phyloP scores from a whole-genome alignment of 805 yeast genomes.

The Ogataea allantospora region DNA sequence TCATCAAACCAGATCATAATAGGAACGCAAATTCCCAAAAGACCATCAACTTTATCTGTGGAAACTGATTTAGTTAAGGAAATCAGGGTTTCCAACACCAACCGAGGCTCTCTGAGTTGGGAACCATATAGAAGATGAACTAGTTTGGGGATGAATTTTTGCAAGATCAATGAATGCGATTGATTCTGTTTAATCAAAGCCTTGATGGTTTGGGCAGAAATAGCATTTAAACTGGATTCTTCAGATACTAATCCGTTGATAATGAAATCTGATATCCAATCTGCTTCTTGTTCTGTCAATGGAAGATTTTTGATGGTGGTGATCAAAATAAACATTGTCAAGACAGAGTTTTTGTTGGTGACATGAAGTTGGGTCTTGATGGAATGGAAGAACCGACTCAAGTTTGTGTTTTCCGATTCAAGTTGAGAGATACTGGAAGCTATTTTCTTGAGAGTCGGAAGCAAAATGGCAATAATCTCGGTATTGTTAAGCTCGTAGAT shows the following conservation, averaged over 20 bases:
- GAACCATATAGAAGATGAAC: constrained; percentile 28
- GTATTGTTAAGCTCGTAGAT: constrained; percentile 46
- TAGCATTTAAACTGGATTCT: constrained; percentile 33
- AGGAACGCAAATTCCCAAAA: constrained; percentile 32
- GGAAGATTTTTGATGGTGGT: constrained; percentile 38
- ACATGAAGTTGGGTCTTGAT: constrained; percentile 32
- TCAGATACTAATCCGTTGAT: constrained; percentile 35
- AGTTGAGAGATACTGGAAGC: constrained; percentile 31
- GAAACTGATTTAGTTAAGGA: constrained; percentile 40
- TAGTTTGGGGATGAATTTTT: constrained; percentile 45
- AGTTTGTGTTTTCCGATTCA: constrained; percentile 20
- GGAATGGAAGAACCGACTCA: constrained; percentile 38
- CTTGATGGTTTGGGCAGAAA: constrained; percentile 61
- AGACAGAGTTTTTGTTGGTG: constrained; percentile 36
- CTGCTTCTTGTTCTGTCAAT: constrained; percentile 38
- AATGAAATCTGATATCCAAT: constrained; percentile 35
- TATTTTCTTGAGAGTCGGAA: constrained; percentile 50
- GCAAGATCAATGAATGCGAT: constrained; percentile 39
- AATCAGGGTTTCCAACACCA: constrained; percentile 49
- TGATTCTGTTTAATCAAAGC: constrained; percentile 43
- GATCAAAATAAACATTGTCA: constrained; percentile 45
- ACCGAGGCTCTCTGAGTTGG: constrained; percentile 34
- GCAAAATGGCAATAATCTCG: constrained; percentile 47
- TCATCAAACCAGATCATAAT: constrained; percentile 34
- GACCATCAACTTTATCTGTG: constrained; percentile 32